Base-by-base conservation (phyloP, 257 asterid species). In the Solanum neorickii region DNA sequence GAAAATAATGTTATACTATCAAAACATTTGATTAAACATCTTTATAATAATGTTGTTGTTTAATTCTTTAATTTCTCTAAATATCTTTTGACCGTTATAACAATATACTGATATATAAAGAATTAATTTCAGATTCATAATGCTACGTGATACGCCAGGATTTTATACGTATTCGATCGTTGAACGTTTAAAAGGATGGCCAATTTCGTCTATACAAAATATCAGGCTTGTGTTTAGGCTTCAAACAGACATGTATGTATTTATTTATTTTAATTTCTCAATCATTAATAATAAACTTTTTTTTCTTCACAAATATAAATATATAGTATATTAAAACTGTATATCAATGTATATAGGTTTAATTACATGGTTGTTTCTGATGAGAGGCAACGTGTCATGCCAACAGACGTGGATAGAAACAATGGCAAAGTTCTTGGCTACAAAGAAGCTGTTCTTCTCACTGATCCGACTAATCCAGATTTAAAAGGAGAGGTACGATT, bases 311-410 rank as follows among this genome's bases (percentile, higher is more conserved):
- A 65, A 12, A 25, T 2, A 23, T 49, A 41, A 14, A 8, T 65
- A 41, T 46, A n/a, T 46, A 16, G 66, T 31, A 66, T 21, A 13
- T 31, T 68, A 35, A 47, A 3, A 47, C 6, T 27, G 68, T 1
- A 27, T 80, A 27, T 80, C 56, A 16, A 29, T 80, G 44, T 25
- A 27, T 76, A 74, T 74, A 95, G 98, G 92, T 94, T 94, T 86
- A 65, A 91, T 20, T 95, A 90, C 88, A 94, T 95, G 96, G 95
- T 95, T 27, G 65, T 95, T 74, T 92, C 94, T 0, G 95, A 93
- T 33, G 91, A 77, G 83, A 92, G 94, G 47, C 94, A 94, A 86
- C 89, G 97, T 83, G 18, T 86, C 3, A 95, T 95, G 97, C 97
- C 97, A 21, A 88, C 20, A 47, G 15, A 35, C 0, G 80, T 66